A percentile compares a stretch with the other conserved stretches of the same genome.
Conservation (phyloP, 2,329 filamentous ascomycete species). For the Nemania sp. region DNA sequence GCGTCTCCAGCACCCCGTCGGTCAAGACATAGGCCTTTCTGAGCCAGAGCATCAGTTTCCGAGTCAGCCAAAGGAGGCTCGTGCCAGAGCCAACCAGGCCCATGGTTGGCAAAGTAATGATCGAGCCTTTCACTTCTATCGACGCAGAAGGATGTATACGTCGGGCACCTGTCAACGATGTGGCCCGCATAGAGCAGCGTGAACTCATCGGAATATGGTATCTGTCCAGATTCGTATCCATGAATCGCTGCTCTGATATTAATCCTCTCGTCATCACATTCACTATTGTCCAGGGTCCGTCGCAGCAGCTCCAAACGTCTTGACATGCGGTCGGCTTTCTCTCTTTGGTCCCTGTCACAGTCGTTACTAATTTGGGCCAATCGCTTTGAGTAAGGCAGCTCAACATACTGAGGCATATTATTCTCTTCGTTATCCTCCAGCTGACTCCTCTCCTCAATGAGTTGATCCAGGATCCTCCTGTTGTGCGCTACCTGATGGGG, state of each 20-base stretch:
- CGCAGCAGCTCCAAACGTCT: constrained; percentile 42
- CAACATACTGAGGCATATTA: constrained; percentile 39
- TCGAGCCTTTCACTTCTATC: constrained; percentile 47
- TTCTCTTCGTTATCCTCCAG: constrained; percentile 43
- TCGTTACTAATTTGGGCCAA: constrained; percentile 10
- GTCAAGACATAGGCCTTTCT: constrained; percentile 40
- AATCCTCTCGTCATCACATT: constrained; percentile 43
- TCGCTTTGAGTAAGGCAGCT: neutral
- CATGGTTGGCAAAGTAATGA: constrained; percentile 43
- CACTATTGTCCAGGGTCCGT: constrained; percentile 39
- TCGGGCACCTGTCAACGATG: constrained; percentile 47
- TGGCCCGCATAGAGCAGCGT: constrained; percentile 50
- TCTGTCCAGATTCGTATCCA: constrained; percentile 47
- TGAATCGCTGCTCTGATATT: constrained; percentile 50
- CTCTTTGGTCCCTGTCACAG: constrained; percentile 34
- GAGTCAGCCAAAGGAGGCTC: constrained; percentile 47
- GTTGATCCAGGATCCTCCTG: constrained; percentile 30
- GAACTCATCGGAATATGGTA: constrained; percentile 46
- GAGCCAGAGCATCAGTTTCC: constrained; percentile 33
- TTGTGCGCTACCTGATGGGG: constrained; percentile 32
- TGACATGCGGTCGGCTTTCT: constrained; percentile 38
- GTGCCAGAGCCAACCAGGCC: constrained; percentile 52
- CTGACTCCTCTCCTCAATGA: constrained; percentile 35
- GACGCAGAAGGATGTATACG: constrained; percentile 45
- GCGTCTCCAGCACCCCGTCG: constrained; percentile 4